Evolutionary conservation across 2,329 filamentous ascomycete species (phyloP), one percentile per base, ranked within the genome.

Genomic region (Annulohypoxylon truncatum): DNA sequence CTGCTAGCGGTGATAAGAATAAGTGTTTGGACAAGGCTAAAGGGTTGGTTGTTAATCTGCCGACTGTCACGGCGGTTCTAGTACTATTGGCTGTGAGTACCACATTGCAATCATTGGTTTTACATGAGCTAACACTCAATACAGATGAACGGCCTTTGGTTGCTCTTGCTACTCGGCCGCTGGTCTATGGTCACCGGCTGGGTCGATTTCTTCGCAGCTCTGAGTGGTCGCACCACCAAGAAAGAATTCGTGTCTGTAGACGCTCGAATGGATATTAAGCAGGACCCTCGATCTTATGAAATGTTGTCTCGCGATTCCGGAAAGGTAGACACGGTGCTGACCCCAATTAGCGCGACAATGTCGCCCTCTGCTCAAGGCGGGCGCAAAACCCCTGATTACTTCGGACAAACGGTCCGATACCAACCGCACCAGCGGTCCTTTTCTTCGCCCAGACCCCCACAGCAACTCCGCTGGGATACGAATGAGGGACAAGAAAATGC

Each of bases 171-270:
- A 63, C 87, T 97, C 29, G 91, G 92, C 35, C 90, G 94, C 55
- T 89, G 87, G 77, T 90, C 92, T n/a, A 96, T 98, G 90, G 83
- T 96, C 59, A 86, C 84, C 2, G 96, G 92, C 67, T 99, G 96
- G 96, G 71, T 83, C 42, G 89, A 96, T 24, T 80, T 94, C 42
- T 78, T 89, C 70, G 81, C 78, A 58, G 77, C 79, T 35, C 75
- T 82, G 51, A 79, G 88, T 65, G 79, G 80, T 20, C 78, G 76
- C 33, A 80, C 82, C 56, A 82, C 79, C 64, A 88, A 91, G 76
- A 87, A 88, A 73, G 95, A 98, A 78, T 98, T 97, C 73, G 92
- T 97, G 69, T 96, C 93, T 38, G 90, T 92, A 47, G 95, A 97
- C 76, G 93, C 94, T 48, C 86, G 87, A 66, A 79, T 81, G 72